phyloP scores from a whole-genome alignment of 371 early-diverging fungal species.

The Umbelopsis sp. region DNA sequence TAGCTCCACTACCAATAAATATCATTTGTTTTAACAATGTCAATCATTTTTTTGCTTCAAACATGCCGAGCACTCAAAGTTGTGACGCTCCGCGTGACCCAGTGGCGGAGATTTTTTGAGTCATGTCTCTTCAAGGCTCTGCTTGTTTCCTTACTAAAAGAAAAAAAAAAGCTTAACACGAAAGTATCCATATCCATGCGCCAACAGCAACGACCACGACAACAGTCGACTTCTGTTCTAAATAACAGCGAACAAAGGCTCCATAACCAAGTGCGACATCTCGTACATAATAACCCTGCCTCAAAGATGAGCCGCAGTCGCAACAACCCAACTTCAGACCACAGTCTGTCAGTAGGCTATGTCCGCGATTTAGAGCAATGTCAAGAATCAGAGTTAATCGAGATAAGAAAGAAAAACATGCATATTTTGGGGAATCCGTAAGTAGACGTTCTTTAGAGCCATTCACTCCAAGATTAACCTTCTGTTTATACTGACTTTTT shows the following conservation, averaged over 20 bases:
- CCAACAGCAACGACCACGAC: slow-evolving; percentile 1
- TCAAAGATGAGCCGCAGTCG: slow-evolving; percentile 15
- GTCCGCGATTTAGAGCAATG: slow-evolving; percentile 14
- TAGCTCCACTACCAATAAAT: neutral
- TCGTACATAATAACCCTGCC: slow-evolving; percentile 9
- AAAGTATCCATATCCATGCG: slow-evolving; percentile 1
- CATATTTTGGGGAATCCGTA: slow-evolving; percentile 39
- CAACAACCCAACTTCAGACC: slow-evolving; percentile 1
- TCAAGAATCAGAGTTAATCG: slow-evolving; percentile 15
- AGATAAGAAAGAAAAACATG: slow-evolving; percentile 13
- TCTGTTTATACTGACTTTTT: neutral
- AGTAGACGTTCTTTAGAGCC: slow-evolving; percentile 4
- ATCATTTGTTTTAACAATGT: neutral
- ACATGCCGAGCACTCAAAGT: neutral
- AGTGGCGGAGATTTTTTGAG: slow-evolving; percentile 11
- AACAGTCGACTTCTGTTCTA: slow-evolving; percentile 2
- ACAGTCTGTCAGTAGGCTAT: slow-evolving; percentile 3
- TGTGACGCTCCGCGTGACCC: slow-evolving; percentile 18
- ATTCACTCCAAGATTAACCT: neutral
- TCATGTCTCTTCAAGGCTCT: neutral
- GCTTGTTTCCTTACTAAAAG: slow-evolving; percentile 1
- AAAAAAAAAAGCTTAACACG: neutral
- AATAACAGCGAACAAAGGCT: slow-evolving; percentile 10
- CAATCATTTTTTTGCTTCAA: too few species aligned
- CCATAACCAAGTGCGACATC: slow-evolving; percentile 13